Evolutionary conservation across 257 asterid species (phyloP), one percentile per base, ranked within the genome.

Genomic region (Fraxinus quadrangulata): DNA sequence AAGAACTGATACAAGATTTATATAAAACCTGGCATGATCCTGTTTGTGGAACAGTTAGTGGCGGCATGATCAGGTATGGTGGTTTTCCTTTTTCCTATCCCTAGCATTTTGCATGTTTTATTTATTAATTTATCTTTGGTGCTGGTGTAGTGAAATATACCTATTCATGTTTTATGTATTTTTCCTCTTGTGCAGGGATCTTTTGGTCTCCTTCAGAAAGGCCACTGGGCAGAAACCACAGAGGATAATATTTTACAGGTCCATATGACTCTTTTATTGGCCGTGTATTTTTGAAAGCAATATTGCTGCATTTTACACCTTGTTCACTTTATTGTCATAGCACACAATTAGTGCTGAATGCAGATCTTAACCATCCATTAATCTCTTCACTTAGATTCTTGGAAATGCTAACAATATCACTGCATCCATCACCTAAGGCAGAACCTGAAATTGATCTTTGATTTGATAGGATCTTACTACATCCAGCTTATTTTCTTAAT

Each of bases 161-260:
- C 21, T 76, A 36, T 51, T 37, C 49, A 9, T 79, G 45, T 39
- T 10, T 39, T 51, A 17, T 61, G 73, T 75, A 61, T 8, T 9
- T 40, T 56, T 70, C 78, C 68, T 74, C n/a, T 59, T 77, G 39
- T 85, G 83, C 86, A 94, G 99, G 88, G 99, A 95, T 90, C 98
- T 95, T 73, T 83, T 95, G 87, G 93, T 95, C 67, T 95, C 99
- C 34, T 95, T 95, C 86, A 88, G 99, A 80, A 95, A 95, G 88
- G 97, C 99, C 47, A 95, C 99, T 37, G 99, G 98, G 24, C 97
- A 95, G 82, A 95, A 95, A 88, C 99, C 99, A 23, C 99, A 92
- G 83, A 90, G 99, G 92, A 95, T 95, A 12, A 93, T 95, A 83
- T 95, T 95, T 86, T 95, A 95, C 83, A 88, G 99, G 97, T 90